Evolutionary conservation across 306 rosid genomes (phyloP).

Genomic region (Heteromeles arbutifolia): DNA sequence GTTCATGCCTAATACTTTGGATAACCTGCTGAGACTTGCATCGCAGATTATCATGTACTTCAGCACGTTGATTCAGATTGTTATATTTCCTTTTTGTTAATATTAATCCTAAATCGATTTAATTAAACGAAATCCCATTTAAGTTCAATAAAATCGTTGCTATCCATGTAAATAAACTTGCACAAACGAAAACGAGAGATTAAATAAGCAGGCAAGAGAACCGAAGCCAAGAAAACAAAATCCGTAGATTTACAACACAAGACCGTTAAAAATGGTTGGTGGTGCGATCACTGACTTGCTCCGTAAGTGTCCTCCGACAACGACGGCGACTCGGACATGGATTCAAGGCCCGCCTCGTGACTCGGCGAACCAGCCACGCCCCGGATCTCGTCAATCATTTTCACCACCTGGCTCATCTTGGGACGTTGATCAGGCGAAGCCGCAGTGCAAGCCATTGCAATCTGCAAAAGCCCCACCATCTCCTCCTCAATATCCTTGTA

Average conservation of each 20-base stretch:
- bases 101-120: not conserved
- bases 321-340: slow-evolving; percentile 49
- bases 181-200: not conserved
- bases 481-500: slow-evolving; percentile 88
- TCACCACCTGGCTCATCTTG: slow-evolving; percentile 69
- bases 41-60: slow-evolving; percentile 52
- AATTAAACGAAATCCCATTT: not conserved
- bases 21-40: slow-evolving; percentile 42
- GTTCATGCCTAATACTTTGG: slow-evolving; percentile 35
- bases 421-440: slow-evolving; percentile 69
- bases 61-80: not conserved
- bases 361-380: slow-evolving; percentile 45
- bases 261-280: not conserved
- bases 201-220: not conserved
- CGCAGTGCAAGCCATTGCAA: slow-evolving; percentile 55
- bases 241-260: slow-evolving; percentile 27
- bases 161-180: not conserved
- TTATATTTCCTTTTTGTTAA: not conserved
- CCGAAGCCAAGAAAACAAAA: not conserved
- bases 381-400: slow-evolving; percentile 72
- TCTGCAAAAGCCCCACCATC: slow-evolving; percentile 74
- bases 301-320: slow-evolving; percentile 53
- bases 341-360: slow-evolving; percentile 41
- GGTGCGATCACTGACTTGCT: slow-evolving; percentile 28
- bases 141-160: not conserved